These are phyloP conservation scores for Lablab purpureus DNA, from an alignment of 306 rosid genomes.

Conservation along the genomic window DNA sequence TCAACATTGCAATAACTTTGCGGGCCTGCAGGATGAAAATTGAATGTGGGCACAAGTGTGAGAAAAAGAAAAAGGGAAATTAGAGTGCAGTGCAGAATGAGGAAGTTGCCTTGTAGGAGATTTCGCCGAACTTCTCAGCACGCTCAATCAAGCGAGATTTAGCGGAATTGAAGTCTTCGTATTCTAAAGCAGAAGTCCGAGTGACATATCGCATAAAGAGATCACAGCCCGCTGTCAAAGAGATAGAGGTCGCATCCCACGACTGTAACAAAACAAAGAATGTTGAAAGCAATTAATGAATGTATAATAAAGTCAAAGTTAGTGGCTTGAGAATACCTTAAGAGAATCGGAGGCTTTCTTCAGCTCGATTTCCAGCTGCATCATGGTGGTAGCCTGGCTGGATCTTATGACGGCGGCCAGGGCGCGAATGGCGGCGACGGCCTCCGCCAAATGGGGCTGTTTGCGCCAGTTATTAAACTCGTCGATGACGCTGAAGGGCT, in stretches of 20 bases:
- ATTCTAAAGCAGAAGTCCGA: conserved; percentile 87
- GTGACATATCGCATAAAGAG: conserved; percentile 89
- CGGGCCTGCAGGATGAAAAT: conserved; percentile 70
- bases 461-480: conserved; percentile 86
- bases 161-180: conserved; percentile 85
- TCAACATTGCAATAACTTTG: conserved; percentile 81
- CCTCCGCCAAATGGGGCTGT: conserved; percentile 94
- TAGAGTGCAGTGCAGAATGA: neutral
- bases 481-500: conserved; percentile 71
- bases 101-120: conserved; percentile 67
- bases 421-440: conserved; percentile 88
- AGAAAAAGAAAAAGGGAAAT: neutral
- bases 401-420: conserved; percentile 79
- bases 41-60: neutral
- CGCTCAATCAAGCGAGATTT: conserved; percentile 89
- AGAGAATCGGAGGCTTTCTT: conserved; percentile 86
- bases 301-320: neutral
- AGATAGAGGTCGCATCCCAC: conserved; percentile 86
- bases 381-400: conserved; percentile 80
- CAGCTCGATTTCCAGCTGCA: conserved; percentile 90
- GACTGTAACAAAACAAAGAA: conserved; percentile 49
- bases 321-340: conserved; percentile 49
- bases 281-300: neutral
- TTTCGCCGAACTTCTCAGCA: conserved; percentile 90
- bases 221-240: conserved; percentile 94